These are phyloP conservation scores for Eremochloa ophiuroides DNA, from an alignment of 176 grass and related monocot genomes.

Conservation along the genomic window DNA sequence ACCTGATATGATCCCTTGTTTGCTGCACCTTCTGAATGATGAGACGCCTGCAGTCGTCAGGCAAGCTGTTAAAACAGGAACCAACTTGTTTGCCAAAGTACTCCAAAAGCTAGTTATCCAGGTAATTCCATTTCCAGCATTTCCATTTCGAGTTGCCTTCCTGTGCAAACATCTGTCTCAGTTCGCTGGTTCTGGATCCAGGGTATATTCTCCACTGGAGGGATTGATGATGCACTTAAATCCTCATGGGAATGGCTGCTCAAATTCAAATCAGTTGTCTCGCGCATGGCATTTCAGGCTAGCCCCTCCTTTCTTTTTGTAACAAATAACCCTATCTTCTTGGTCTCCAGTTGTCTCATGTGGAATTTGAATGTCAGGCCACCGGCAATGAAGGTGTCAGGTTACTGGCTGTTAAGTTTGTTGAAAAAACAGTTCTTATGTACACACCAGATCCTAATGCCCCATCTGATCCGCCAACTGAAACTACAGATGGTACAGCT, in stretches of 20 bases:
- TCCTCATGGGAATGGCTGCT: conserved; percentile 78
- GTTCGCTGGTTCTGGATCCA: conserved; percentile 19
- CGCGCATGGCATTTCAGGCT: conserved; percentile 61
- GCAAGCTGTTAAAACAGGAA: conserved; percentile 86
- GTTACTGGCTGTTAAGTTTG: conserved; percentile 79
- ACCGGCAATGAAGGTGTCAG: conserved; percentile 71
- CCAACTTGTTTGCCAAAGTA: conserved; percentile 56
- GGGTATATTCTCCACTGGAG: conserved; percentile 67
- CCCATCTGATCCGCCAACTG: conserved; percentile 68
- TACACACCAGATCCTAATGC: conserved; percentile 78
- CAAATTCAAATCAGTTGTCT: conserved; percentile 63
- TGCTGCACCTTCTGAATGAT: conserved; percentile 69
- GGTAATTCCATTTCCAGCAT: conserved; percentile 34
- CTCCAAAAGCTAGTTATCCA: conserved; percentile 67
- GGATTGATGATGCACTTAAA: conserved; percentile 71
- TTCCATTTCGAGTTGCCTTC: background rate
- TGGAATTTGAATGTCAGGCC: conserved; percentile 38
- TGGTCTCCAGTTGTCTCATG: background rate
- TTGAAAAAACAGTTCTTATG: conserved; percentile 74
- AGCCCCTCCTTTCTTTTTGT: conserved; percentile 10
- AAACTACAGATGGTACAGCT: conserved; percentile 51
- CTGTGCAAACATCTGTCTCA: conserved; percentile 4
- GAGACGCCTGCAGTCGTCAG: conserved; percentile 66
- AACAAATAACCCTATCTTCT: conserved; percentile 11
- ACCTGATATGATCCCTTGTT: conserved; percentile 57